Conservation (phyloP, 1,139 yeast species). For the Zygosaccharomyces sapae region DNA sequence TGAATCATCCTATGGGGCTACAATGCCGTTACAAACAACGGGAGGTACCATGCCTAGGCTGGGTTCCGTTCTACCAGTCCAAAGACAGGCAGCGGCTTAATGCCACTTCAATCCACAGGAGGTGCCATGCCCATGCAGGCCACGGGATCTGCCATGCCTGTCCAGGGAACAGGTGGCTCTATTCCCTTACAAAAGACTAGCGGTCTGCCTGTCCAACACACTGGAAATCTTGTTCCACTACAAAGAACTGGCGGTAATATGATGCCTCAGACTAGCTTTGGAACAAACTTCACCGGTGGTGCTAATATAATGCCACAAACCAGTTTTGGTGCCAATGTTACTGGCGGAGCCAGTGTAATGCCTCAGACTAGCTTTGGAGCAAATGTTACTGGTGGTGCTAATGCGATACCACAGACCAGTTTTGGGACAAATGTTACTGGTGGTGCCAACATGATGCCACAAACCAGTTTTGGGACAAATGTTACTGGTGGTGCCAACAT, state of each 20-base stretch:
- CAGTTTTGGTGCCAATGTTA: constrained; percentile 11
- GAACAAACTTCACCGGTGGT: too few species aligned
- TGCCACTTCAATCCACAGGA: constrained; percentile 31
- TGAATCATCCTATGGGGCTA: too few species aligned
- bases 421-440: constrained; percentile 6
- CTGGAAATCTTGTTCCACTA: too few species aligned
- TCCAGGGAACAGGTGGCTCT: constrained; percentile 11
- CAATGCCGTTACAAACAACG: too few species aligned
- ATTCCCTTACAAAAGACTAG: constrained; percentile 20
- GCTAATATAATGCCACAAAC: constrained; percentile 20
- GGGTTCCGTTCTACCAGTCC: constrained; percentile 53
- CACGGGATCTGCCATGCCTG: constrained; percentile 24
- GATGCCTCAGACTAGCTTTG: too few species aligned
- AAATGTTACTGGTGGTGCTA: constrained; percentile 7
- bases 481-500: constrained; percentile 31
- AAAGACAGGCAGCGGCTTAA: constrained; percentile 50
- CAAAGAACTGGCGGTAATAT: too few species aligned
- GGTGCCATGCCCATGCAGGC: constrained; percentile 50
- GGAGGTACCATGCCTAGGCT: constrained; percentile 42
- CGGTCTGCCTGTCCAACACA: too few species aligned
- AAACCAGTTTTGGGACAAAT: not conserved
- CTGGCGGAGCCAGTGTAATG: constrained; percentile 14
- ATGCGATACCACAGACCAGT: constrained; percentile 6
- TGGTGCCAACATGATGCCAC: constrained; percentile 5
- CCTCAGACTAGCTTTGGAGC: constrained; percentile 1